Evolutionary conservation across 768 basidiomycete genomes (phyloP).

Genomic region (Termitomyces eurrhizus): DNA sequence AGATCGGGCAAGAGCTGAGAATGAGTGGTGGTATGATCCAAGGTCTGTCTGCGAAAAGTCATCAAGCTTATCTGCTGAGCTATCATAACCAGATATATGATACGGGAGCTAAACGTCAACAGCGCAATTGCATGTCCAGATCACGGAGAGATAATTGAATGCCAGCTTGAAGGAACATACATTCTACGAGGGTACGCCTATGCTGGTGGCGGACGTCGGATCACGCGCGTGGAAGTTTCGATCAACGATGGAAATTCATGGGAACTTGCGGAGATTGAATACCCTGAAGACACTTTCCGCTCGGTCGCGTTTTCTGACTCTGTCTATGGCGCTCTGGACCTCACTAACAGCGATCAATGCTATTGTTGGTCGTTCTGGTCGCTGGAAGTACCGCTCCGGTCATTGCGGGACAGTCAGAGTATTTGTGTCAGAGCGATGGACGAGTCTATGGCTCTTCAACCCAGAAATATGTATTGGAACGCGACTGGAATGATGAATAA

Average conservation of each 20-base stretch:
- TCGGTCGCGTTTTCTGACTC: slow-evolving; percentile 28
- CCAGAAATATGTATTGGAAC: slow-evolving; percentile 55
- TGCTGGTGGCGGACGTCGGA: slow-evolving; percentile 50
- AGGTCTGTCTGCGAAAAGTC: slow-evolving; percentile 24
- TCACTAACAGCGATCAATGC: slow-evolving; percentile 44
- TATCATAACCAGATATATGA: slow-evolving; percentile 25
- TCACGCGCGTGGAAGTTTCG: slow-evolving; percentile 56
- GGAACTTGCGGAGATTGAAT: slow-evolving; percentile 33
- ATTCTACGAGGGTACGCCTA: slow-evolving; percentile 56
- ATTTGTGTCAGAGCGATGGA: slow-evolving; percentile 54
- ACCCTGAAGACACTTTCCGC: slow-evolving; percentile 52
- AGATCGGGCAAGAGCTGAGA: slow-evolving; percentile 47
- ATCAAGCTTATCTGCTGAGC: slow-evolving; percentile 10
- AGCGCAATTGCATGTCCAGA: slow-evolving; percentile 52
- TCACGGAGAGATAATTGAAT: slow-evolving; percentile 43
- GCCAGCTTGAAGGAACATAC: slow-evolving; percentile 27
- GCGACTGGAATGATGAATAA: slow-evolving; percentile 63
- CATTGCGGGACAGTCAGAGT: slow-evolving; percentile 29
- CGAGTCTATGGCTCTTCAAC: slow-evolving; percentile 47
- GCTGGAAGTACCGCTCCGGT: slow-evolving; percentile 30
- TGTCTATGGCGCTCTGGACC: slow-evolving; percentile 47
- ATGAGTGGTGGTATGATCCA: slow-evolving; percentile 54
- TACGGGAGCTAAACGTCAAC: slow-evolving; percentile 59
- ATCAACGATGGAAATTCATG: slow-evolving; percentile 50
- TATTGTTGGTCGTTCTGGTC: slow-evolving; percentile 66